These are phyloP conservation scores for Akebia trifoliata DNA, from an alignment of 164 flowering plant genomes.

Conservation along the genomic window DNA sequence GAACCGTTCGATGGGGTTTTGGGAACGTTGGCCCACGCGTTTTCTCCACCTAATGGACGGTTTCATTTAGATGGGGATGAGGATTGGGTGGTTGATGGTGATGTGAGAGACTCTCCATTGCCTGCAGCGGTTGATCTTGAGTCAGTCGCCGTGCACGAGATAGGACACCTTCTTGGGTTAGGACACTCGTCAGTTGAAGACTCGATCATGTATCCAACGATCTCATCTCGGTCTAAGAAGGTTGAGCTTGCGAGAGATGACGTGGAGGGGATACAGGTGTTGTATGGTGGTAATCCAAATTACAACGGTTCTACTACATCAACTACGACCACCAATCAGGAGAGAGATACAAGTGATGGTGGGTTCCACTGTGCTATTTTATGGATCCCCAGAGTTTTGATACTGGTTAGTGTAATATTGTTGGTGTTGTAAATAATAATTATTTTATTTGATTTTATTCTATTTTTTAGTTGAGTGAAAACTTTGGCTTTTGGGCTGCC, in stretches of 20 bases:
- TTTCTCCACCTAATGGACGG: constrained; percentile 62
- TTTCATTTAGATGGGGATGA: constrained; percentile 63
- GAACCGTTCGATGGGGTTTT: constrained; percentile 70
- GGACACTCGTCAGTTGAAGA: constrained; percentile 63
- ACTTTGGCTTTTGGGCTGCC: too few relatives aligned
- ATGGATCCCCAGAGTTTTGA: too few relatives aligned
- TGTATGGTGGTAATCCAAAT: constrained; percentile 60
- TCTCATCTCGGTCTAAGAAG: constrained; percentile 40
- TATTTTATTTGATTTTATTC: too few relatives aligned
- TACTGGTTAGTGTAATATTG: too few relatives aligned
- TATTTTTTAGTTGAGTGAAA: too few relatives aligned
- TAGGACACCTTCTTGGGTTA: constrained; percentile 80
- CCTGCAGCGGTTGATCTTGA: constrained; percentile 57
- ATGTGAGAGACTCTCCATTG: constrained; percentile 11
- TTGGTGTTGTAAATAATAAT: too few relatives aligned
- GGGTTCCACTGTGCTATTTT: constrained; percentile 19
- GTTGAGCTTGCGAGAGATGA: constrained; percentile 55
- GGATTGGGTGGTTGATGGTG: constrained; percentile 50
- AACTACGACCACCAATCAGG: constrained; percentile 24
- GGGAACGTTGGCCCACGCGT: constrained; percentile 78
- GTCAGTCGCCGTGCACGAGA: constrained; percentile 86
- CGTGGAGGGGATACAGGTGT: constrained; percentile 44
- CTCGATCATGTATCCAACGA: constrained; percentile 73
- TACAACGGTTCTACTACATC: constrained; percentile 25
- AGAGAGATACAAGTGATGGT: constrained; percentile 23